These are phyloP conservation scores for Yamagishiella unicocca DNA, from an alignment of 139 green algal genomes.

Conservation along the genomic window DNA sequence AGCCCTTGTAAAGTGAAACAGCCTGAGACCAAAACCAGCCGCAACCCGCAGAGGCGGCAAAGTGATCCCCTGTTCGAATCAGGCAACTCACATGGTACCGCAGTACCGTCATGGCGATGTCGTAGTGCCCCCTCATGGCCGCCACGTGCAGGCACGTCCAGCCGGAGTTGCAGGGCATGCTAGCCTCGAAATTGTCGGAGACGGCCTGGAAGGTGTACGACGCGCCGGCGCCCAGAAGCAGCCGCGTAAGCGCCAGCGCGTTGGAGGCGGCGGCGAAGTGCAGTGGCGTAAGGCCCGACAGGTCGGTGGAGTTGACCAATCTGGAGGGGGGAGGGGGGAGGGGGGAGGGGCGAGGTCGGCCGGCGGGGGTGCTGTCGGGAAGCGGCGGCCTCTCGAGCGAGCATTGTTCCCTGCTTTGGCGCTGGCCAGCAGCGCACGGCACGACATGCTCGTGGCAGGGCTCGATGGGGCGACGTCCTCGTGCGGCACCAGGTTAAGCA, in stretches of 20 bases:
- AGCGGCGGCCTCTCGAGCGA: no score
- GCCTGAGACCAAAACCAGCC: no score
- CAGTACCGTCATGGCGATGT: slow-evolving; percentile 1
- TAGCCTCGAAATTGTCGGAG: slow-evolving; percentile 4
- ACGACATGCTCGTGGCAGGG: no score
- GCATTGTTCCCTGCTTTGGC: no score
- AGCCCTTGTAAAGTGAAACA: no score
- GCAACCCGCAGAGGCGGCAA: no score
- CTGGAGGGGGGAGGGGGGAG: neutral
- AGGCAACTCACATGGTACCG: slow-evolving; percentile 39
- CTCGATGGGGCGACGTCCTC: no score
- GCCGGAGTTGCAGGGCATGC: slow-evolving; percentile 41
- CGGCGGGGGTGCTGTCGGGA: no score
- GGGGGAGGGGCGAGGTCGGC: no score
- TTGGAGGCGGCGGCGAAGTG: slow-evolving; percentile 37
- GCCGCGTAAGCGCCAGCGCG: neutral
- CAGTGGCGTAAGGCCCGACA: slow-evolving; percentile 2
- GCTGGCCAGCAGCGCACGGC: no score
- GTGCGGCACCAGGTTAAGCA: no score
- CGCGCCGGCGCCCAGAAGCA: slow-evolving; percentile 35
- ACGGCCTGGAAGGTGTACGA: neutral
- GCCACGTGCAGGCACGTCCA: slow-evolving; percentile 41
- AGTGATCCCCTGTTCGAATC: no score
- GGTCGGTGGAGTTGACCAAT: neutral
- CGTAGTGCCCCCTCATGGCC: slow-evolving; percentile 31